A percentile compares a stretch with the other conserved stretches of the same genome.
Evolutionary conservation across 345 rosid species (phyloP).

Genomic region (Anastatica hierochuntica): DNA sequence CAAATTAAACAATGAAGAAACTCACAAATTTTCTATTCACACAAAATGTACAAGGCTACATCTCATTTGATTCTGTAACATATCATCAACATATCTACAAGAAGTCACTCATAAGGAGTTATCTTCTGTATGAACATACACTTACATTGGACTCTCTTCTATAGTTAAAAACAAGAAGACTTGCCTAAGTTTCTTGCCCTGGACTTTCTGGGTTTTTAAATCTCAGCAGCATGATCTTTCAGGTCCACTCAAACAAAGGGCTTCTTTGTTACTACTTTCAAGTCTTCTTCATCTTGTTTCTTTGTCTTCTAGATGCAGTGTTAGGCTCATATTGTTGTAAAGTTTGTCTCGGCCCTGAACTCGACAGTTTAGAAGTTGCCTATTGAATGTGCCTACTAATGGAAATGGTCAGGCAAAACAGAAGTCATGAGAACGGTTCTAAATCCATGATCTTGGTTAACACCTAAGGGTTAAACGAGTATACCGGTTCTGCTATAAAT

Average conservation of each 20-base stretch:
- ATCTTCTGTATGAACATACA: not conserved
- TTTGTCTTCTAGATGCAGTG: not conserved
- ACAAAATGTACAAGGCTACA: constrained; percentile 8
- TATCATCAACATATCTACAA: not conserved
- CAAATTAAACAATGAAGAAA: not conserved
- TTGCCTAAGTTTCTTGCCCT: constrained; percentile 14
- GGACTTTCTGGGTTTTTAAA: not conserved
- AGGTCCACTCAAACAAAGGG: not conserved
- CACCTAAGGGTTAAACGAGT: not conserved
- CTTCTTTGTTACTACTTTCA: not conserved
- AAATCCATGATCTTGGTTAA: not conserved
- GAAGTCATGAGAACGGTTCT: not conserved
- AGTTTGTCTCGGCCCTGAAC: not conserved
- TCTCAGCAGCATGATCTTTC: not conserved
- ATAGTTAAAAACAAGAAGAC: constrained; percentile 18
- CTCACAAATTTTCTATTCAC: not conserved
- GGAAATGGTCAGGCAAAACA: not conserved
- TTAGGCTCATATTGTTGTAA: not conserved
- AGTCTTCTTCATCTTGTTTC: constrained; percentile 1
- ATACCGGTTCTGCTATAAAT: not conserved
- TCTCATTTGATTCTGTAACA: too few relatives aligned
- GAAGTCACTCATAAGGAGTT: not conserved
- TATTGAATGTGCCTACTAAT: not conserved
- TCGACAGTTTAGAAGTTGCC: not conserved
- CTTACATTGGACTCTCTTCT: constrained; percentile 7